A percentile compares a stretch with the other conserved stretches of the same genome.
Evolutionary conservation across 495 filamentous ascomycete genomes (phyloP).

Genomic region (Xylaria cubensis): DNA sequence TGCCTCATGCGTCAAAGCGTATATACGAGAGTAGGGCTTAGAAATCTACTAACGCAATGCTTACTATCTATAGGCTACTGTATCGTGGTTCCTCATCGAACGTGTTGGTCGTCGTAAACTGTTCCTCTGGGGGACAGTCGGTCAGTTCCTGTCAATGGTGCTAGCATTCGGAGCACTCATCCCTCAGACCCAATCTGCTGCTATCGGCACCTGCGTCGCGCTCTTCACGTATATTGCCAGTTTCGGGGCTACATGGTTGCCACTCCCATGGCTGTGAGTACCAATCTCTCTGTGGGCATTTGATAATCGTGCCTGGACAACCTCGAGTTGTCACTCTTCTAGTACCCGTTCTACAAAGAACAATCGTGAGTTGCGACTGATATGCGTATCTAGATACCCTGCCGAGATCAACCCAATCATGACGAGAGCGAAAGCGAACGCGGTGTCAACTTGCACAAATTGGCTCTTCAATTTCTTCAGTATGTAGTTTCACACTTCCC

Average conservation of each 20-base stretch:
- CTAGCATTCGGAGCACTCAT: constrained; percentile 77
- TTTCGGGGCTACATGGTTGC: constrained; percentile 79
- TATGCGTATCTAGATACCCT: constrained; percentile 47
- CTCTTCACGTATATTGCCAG: constrained; percentile 80
- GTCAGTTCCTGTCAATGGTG: constrained; percentile 75
- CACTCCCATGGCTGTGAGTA: constrained; percentile 67
- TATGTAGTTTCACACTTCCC: constrained; percentile 23
- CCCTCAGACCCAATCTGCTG: constrained; percentile 55
- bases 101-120: constrained; percentile 74
- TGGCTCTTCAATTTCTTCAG: constrained; percentile 79
- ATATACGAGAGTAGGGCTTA: neutral
- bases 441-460: constrained; percentile 76
- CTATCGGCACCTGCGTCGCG: constrained; percentile 76
- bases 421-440: constrained; percentile 77
- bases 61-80: constrained; percentile 53
- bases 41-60: constrained; percentile 21
- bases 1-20: too few species aligned
- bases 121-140: constrained; percentile 71
- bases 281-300: neutral
- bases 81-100: constrained; percentile 84
- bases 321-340: neutral
- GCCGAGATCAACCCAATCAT: constrained; percentile 78
- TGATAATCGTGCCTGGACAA: neutral
- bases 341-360: neutral
- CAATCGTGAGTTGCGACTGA: neutral